Evolutionary conservation across 169 alveolate species (phyloP).

Genomic region (Plasmodium relictum): DNA sequence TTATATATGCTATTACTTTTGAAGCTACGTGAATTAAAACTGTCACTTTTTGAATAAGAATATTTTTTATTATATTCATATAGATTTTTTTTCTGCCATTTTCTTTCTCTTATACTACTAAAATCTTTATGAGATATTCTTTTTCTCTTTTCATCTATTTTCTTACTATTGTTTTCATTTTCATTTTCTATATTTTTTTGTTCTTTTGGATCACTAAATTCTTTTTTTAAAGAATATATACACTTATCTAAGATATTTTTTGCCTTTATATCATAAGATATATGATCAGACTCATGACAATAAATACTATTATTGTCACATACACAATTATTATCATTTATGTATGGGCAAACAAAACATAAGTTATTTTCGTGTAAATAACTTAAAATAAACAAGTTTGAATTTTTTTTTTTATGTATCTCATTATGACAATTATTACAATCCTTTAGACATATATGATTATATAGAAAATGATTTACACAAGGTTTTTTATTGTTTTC

Average conservation of each 20-base stretch:
- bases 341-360: conserved; percentile 26
- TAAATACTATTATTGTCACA: conserved; percentile 20
- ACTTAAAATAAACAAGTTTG: conserved; percentile 19
- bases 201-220: conserved; percentile 11
- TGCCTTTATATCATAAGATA: conserved; percentile 14
- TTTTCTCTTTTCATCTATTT: background rate
- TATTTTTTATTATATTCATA: too few species aligned
- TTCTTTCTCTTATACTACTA: too few species aligned
- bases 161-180: background rate
- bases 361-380: conserved; percentile 28
- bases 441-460: background rate
- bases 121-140: background rate
- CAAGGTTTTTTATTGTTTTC: conserved; percentile 24
- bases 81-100: too few species aligned
- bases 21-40: too few species aligned
- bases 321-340: conserved; percentile 20
- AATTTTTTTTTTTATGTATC: conserved; percentile 37
- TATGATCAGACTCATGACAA: conserved; percentile 53
- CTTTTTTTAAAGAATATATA: background rate
- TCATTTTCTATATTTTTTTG: background rate
- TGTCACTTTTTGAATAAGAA: too few species aligned
- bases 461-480: conserved; percentile 6
- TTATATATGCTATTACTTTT: too few species aligned
- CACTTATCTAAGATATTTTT: conserved; percentile 8
- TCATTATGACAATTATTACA: conserved; percentile 44